Conservation (phyloP, 202 grass and related monocot species). For the Carex sylvatica region DNA sequence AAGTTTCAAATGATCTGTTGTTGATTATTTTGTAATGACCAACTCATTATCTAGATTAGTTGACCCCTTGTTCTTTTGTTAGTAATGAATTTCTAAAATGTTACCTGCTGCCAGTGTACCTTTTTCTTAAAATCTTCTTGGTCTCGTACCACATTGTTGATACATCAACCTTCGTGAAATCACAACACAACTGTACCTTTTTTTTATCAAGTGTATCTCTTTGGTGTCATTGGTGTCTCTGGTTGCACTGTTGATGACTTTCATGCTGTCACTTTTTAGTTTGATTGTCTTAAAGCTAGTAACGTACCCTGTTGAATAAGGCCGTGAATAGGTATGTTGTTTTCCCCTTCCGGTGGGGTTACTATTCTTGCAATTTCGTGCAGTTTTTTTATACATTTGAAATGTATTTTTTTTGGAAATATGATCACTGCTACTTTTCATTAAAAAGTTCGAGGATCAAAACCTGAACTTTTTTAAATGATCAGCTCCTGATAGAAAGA, state of each 20-base stretch:
- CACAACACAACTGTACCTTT: not conserved
- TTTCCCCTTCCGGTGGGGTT: not conserved
- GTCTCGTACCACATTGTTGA: not conserved
- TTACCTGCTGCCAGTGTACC: not conserved
- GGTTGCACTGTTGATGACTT: not conserved
- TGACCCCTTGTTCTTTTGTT: not conserved
- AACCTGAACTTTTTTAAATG: not conserved
- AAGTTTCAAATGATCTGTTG: not conserved
- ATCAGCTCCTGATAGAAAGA: not conserved
- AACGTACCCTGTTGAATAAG: not conserved
- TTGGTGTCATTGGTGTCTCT: not conserved
- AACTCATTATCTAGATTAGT: slow-evolving; percentile 2
- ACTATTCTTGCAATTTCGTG: not conserved
- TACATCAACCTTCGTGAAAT: not conserved
- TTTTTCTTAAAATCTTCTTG: not conserved
- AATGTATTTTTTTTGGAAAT: not conserved
- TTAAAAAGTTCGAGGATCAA: not conserved
- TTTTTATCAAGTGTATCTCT: not conserved
- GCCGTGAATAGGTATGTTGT: not conserved
- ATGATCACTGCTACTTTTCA: not conserved
- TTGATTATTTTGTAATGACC: not conserved
- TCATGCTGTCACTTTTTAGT: not conserved
- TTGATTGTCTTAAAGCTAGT: not conserved
- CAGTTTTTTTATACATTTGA: not conserved
- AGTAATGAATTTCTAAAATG: not conserved